Evolutionary conservation across 129 eudicot species (phyloP), one percentile per base, ranked within the genome.

Genomic region (Saussurea involucrata): DNA sequence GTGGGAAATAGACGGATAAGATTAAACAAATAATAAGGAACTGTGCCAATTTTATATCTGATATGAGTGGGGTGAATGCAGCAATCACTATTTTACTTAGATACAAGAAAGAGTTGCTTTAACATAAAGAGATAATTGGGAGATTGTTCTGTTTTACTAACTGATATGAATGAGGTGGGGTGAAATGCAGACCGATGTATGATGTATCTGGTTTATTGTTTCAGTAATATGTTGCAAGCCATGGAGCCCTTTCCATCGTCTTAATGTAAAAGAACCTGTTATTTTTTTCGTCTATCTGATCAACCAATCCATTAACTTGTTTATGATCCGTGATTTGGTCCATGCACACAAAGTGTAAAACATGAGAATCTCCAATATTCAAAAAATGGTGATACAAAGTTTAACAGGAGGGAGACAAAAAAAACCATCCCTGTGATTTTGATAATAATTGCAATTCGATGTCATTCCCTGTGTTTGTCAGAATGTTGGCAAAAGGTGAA

Each of bases 301-400:
- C 76, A 28, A 18, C 9, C 28, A 22, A 44, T 55, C 63, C 46
- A 28, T 57, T 72, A 31, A 53, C 66, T 72, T 72, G 66, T 33
- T 29, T 72, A 72, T 72, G 76, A 72, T 72, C 49, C 28, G 44
- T 72, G 66, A 53, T 29, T 12, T 49, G 42, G 66, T 72, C 66
- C 28, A 72, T 21, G 27, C 17, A 64, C 46, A 18, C 67, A 2
- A 71, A 8, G 44, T 71, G 11, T 63, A 15, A 71, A 71, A 44
- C 55, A 44, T 44, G n/a, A 44, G 55, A 44, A 44, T 44, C 13
- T 44, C 55, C 55, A 44, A 44, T 44, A 25, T 49, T 49, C 11
- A 71, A 71, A 25, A 49, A 25, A 49, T 71, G 76, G 36, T 46
- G 27, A 49, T 44, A 44, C 36, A 71, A 71, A 15, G 33, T 27